These are phyloP conservation scores for Heracleum sosnowskyi DNA, from an alignment of 129 eudicot species.

Conservation along the genomic window DNA sequence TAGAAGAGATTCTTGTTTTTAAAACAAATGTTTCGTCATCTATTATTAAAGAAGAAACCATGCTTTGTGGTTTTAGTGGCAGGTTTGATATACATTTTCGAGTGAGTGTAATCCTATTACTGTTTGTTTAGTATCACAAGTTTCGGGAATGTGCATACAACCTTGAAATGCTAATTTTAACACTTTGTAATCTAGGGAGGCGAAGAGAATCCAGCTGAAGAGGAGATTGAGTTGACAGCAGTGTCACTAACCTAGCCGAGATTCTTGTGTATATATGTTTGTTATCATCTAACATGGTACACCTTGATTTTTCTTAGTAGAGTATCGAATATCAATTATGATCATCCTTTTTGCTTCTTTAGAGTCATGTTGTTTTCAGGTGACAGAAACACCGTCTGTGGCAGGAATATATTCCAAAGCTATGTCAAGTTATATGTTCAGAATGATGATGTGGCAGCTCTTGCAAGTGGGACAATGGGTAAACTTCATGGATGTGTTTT, in stretches of 20 bases:
- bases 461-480: conserved; percentile 93
- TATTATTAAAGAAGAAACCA: conserved; percentile 47
- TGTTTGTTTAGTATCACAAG: not conserved
- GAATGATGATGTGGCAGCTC: conserved; percentile 90
- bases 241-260: no score
- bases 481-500: conserved; percentile 94
- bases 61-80: conserved; percentile 80
- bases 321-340: no score
- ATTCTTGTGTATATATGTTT: no score
- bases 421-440: conserved; percentile 59
- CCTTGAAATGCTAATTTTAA: not conserved
- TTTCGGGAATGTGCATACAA: not conserved
- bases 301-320: no score
- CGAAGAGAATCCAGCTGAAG: conserved; percentile 61
- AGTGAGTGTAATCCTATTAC: conserved; percentile 35
- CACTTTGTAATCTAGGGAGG: conserved; percentile 42
- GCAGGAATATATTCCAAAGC: conserved; percentile 57
- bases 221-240: conserved; percentile 74
- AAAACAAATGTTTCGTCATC: conserved; percentile 46
- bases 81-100: conserved; percentile 99
- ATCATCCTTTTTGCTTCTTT: no score
- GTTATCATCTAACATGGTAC: no score
- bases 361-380: no score
- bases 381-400: no score
- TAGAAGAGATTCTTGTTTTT: conserved; percentile 61